Base-by-base conservation (phyloP, 2,329 filamentous ascomycete species). In the Mycosphaerella sp. region DNA sequence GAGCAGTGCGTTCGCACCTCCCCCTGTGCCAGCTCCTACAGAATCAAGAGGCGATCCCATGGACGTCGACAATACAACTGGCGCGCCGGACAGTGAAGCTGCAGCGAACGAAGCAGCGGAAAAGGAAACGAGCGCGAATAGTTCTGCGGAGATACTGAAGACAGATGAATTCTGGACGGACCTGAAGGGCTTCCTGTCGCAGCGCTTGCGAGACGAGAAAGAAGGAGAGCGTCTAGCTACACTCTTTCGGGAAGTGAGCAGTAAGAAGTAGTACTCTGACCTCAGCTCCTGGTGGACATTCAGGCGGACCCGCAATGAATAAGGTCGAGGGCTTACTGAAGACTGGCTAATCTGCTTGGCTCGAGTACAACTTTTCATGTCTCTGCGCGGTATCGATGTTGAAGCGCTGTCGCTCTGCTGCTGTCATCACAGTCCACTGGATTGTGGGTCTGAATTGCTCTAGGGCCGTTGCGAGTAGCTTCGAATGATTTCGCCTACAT, bases 101-200 rank as follows among this genome's bases (percentile, higher is more conserved):
- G 61, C 65, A 59, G 53, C 63, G 58, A 66, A 72, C 7, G 72
- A 72, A 44, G 75, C 73, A 41, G 78, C 78, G 50, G 76, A 79
- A 59, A 77, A 74, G 2, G 70, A 76, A n/a, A 82, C 79, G 61
- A 80, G 80, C 34, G 73, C 48, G 10, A 58, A 61, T 14, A 61
- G 48, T 17, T 62, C 63, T 6, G 50, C 72, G 51, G 80, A 80
- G 29, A 78, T 86, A 17, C 67, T 95, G 59, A 74, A 81, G 66
- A 85, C 82, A 10, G 81, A 85, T 6, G 83, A 80, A 52, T 98
- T 98, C 68, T 98, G 93, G 93, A 73, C 73, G 7, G 93, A 97
- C 74, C 71, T 98, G 59, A 83, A 83, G 67, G 86, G 81, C 0
- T 97, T 92, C 71, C 69, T 98, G 69, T 74, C 83, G 66, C 87